phyloP scores from a whole-genome alignment of 2,329 filamentous ascomycete species.

The Penicillium carneum region DNA sequence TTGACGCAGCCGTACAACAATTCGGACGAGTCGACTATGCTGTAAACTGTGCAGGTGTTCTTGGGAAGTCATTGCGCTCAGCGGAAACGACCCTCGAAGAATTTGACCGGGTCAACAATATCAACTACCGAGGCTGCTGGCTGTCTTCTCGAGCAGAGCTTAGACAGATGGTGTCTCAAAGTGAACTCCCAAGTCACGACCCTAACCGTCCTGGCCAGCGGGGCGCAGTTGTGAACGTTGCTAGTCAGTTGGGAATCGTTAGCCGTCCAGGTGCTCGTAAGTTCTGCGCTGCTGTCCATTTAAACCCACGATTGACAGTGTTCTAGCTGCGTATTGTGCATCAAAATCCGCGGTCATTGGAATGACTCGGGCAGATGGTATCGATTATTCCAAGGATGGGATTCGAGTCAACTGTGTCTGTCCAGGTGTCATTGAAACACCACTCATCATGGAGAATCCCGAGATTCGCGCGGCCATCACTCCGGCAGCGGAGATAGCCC shows the following conservation, averaged over 20 bases:
- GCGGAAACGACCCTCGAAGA: conserved; percentile 56
- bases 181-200: conserved; percentile 52
- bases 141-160: conserved; percentile 57
- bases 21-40: conserved; percentile 63
- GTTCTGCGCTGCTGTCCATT: conserved; percentile 27
- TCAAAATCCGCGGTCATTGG: conserved; percentile 67
- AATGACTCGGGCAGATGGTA: conserved; percentile 64
- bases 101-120: conserved; percentile 62
- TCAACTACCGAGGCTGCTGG: conserved; percentile 64
- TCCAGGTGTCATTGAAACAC: conserved; percentile 57
- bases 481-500: conserved; percentile 56
- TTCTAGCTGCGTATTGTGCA: conserved; percentile 62
- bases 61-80: conserved; percentile 37
- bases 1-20: conserved; percentile 19
- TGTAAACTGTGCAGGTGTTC: conserved; percentile 64
- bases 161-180: conserved; percentile 56
- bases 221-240: conserved; percentile 61
- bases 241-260: conserved; percentile 62
- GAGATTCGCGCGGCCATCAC: conserved; percentile 52
- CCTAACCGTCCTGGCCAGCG: conserved; percentile 47
- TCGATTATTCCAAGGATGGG: conserved; percentile 59
- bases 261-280: conserved; percentile 55
- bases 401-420: conserved; percentile 48
- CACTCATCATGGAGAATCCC: conserved; percentile 54
- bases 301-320: not conserved